phyloP scores from a whole-genome alignment of 495 filamentous ascomycete genomes.

The Aspergillus incahuasiensis region DNA sequence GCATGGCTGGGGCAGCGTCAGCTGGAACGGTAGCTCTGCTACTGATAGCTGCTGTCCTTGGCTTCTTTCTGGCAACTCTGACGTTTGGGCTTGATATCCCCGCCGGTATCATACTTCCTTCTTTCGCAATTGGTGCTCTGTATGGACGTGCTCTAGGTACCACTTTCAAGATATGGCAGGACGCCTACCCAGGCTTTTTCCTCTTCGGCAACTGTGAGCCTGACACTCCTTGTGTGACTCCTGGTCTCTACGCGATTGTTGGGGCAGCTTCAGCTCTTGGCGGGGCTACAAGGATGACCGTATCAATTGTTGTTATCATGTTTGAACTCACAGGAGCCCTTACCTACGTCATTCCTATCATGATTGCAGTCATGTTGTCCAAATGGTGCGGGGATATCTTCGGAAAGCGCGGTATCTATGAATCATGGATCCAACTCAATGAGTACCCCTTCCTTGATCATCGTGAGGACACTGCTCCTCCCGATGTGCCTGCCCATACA shows the following conservation, averaged over 20 bases:
- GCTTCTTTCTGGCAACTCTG: constrained; percentile 78
- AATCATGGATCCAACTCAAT: constrained; percentile 94
- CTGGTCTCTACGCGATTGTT: constrained; percentile 93
- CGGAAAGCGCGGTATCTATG: constrained; percentile 91
- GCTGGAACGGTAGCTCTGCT: constrained; percentile 74
- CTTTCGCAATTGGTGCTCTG: constrained; percentile 93
- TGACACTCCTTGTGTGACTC: constrained; percentile 86
- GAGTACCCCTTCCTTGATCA: constrained; percentile 96
- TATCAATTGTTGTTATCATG: constrained; percentile 98
- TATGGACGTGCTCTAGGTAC: constrained; percentile 90
- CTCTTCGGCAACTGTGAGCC: constrained; percentile 78
- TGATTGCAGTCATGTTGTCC: constrained; percentile 98
- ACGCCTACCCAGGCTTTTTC: constrained; percentile 67
- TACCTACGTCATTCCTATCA: constrained; percentile 96
- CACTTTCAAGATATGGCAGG: constrained; percentile 83
- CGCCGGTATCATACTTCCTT: constrained; percentile 92
- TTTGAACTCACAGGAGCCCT: constrained; percentile 96
- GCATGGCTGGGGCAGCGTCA: constrained; percentile 67
- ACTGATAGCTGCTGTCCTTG: constrained; percentile 71
- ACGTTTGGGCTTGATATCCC: constrained; percentile 98
- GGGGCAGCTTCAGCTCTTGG: constrained; percentile 92
- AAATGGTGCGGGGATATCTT: constrained; percentile 99
- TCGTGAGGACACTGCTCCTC: constrained; percentile 73
- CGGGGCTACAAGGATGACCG: constrained; percentile 96
- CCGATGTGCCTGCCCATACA: constrained; percentile 76